Percentiles rank a stretch among this genome's conserved stretches.
Evolutionary conservation across 2,329 filamentous ascomycete species (phyloP).

Genomic region (Sporothrix schenckii): DNA sequence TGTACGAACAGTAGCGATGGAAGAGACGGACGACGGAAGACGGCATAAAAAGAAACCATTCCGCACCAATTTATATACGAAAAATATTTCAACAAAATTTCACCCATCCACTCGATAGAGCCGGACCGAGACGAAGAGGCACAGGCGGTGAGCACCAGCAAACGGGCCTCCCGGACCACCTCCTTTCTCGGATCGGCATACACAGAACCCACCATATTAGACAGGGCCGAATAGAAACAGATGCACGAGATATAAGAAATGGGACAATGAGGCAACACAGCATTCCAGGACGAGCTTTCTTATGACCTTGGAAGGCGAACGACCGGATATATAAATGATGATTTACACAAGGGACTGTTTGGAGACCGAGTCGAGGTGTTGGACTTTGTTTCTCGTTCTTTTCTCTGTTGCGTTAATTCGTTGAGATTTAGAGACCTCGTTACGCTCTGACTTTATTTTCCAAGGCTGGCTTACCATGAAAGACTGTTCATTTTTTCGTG

Average conservation of each 20-base stretch:
- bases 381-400: background rate
- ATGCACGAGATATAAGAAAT: background rate
- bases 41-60: constrained; percentile 1
- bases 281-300: background rate
- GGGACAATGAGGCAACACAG: background rate
- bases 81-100: background rate
- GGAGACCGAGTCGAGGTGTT: background rate
- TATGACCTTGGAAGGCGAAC: background rate
- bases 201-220: constrained; percentile 5
- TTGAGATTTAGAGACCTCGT: constrained; percentile 11
- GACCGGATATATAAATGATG: background rate
- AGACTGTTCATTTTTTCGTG: background rate
- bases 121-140: constrained; percentile 14
- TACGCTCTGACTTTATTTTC: background rate
- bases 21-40: constrained; percentile 10
- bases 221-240: constrained; percentile 6
- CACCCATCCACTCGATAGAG: constrained; percentile 17
- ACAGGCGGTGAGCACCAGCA: background rate
- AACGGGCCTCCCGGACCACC: background rate
- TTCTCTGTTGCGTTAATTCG: background rate
- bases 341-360: constrained; percentile 1
- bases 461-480: background rate
- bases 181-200: constrained; percentile 3
- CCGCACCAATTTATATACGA: constrained; percentile 21
- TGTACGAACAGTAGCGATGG: constrained; percentile 23